These are phyloP conservation scores for Wickerhamiella parazyma DNA, from an alignment of 805 yeast species.

Conservation along the genomic window DNA sequence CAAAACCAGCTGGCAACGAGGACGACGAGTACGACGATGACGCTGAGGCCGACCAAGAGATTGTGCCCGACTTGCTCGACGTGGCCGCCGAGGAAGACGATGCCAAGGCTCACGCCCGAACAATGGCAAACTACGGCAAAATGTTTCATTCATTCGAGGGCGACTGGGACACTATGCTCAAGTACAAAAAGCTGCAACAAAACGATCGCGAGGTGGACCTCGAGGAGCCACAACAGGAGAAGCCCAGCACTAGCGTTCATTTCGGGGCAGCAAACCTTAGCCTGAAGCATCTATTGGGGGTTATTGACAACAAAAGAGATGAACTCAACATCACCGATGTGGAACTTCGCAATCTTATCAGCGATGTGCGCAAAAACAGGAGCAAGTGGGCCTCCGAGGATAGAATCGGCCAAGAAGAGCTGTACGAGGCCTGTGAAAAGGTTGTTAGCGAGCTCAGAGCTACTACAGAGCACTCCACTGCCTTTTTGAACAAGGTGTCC, in stretches of 20 bases:
- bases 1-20: slow-evolving; percentile 3
- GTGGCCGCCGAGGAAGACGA: slow-evolving; percentile 18
- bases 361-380: slow-evolving; percentile 87
- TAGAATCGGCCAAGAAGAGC: slow-evolving; percentile 90
- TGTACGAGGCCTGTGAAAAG: slow-evolving; percentile 94
- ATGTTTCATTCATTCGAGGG: slow-evolving; percentile 55
- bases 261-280: slow-evolving; percentile 66
- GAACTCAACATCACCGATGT: slow-evolving; percentile 56
- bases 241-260: slow-evolving; percentile 28
- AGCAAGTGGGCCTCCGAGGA: slow-evolving; percentile 98
- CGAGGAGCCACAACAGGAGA: slow-evolving; percentile 18
- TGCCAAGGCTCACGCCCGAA: slow-evolving; percentile 19
- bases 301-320: slow-evolving; percentile 72
- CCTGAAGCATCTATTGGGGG: slow-evolving; percentile 62
- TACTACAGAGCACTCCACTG: slow-evolving; percentile 91
- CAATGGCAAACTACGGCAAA: slow-evolving; percentile 36
- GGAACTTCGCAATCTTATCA: slow-evolving; percentile 69
- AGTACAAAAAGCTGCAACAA: slow-evolving; percentile 64
- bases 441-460: slow-evolving; percentile 82
- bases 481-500: slow-evolving; percentile 88
- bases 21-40: slow-evolving; percentile 31
- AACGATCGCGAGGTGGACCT: slow-evolving; percentile 52
- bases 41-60: slow-evolving; percentile 26
- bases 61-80: slow-evolving; percentile 12
- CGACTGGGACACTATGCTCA: slow-evolving; percentile 58